These are phyloP conservation scores for Trichoderma aggressivum DNA, from an alignment of 2,329 filamentous ascomycete genomes.

Conservation along the genomic window DNA sequence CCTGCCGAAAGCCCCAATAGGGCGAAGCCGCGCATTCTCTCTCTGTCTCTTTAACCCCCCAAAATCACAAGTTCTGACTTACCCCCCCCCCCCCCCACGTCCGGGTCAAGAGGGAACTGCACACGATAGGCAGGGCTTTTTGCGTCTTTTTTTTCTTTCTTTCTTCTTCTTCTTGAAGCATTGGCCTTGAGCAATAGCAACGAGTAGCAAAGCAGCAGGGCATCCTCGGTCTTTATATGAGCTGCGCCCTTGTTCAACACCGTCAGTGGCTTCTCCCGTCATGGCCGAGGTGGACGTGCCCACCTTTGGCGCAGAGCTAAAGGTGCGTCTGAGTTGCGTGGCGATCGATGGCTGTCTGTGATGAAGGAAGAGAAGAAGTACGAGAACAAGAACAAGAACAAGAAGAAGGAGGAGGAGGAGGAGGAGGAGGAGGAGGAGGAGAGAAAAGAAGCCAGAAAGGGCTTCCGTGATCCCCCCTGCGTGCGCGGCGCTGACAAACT, in stretches of 20 bases:
- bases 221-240: slow-evolving; percentile 2
- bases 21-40: slow-evolving; percentile 16
- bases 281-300: slow-evolving; percentile 86
- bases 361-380: not conserved
- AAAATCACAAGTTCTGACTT: not conserved
- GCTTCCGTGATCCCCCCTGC: not conserved
- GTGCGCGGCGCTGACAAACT: not conserved
- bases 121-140: not conserved
- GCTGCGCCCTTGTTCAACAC: slow-evolving; percentile 1
- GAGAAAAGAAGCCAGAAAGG: not conserved
- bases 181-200: not conserved
- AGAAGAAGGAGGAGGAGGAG: not conserved
- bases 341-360: not conserved
- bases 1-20: slow-evolving; percentile 5
- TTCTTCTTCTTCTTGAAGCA: too few species aligned
- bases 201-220: not conserved
- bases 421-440: not conserved
- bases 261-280: slow-evolving; percentile 21
- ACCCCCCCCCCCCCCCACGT: too few species aligned
- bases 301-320: slow-evolving; percentile 90
- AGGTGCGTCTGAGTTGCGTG: slow-evolving; percentile 53
- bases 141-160: not conserved
- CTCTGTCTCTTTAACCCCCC: not conserved
- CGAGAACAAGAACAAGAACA: not conserved
- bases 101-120: not conserved